Evolutionary conservation across 2,329 filamentous ascomycete genomes (phyloP).

Genomic region (Fusarium udum): DNA sequence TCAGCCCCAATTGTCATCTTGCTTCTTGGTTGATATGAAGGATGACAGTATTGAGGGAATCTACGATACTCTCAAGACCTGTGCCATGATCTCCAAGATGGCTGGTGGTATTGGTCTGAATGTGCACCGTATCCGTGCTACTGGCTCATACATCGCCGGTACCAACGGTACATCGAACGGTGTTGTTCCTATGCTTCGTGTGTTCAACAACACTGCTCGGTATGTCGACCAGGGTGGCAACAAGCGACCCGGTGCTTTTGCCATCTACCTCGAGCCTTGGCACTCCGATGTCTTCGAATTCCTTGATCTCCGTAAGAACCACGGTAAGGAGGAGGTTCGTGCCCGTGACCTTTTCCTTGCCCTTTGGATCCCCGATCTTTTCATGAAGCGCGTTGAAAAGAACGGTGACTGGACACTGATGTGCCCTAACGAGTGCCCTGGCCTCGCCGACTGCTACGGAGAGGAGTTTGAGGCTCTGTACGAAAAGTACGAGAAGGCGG

Average conservation of each 20-base stretch:
- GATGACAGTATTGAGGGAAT: slow-evolving; percentile 99
- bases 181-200: slow-evolving; percentile 95
- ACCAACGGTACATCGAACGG: slow-evolving; percentile 99
- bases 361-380: slow-evolving; percentile 97
- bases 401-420: slow-evolving; percentile 98
- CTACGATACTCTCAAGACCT: slow-evolving; percentile 98
- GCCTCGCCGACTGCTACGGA: slow-evolving; percentile 94
- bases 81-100: slow-evolving; percentile 99
- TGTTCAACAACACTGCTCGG: slow-evolving; percentile 99
- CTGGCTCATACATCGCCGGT: slow-evolving; percentile 96
- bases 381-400: slow-evolving; percentile 99
- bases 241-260: slow-evolving; percentile 98
- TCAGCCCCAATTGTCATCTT: slow-evolving; percentile 92
- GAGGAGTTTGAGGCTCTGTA: slow-evolving; percentile 97
- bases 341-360: slow-evolving; percentile 98
- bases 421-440: slow-evolving; percentile 96
- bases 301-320: slow-evolving; percentile 97
- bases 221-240: slow-evolving; percentile 99
- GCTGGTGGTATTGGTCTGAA: slow-evolving; percentile 98
- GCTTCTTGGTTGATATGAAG: slow-evolving; percentile 99
- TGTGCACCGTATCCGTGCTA: slow-evolving; percentile 94
- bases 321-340: slow-evolving; percentile 97
- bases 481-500: slow-evolving; percentile 88
- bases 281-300: slow-evolving; percentile 98
- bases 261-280: slow-evolving; percentile 99